phyloP scores from a whole-genome alignment of 192 early-diverging fungal species.

The Endogone sp. region DNA sequence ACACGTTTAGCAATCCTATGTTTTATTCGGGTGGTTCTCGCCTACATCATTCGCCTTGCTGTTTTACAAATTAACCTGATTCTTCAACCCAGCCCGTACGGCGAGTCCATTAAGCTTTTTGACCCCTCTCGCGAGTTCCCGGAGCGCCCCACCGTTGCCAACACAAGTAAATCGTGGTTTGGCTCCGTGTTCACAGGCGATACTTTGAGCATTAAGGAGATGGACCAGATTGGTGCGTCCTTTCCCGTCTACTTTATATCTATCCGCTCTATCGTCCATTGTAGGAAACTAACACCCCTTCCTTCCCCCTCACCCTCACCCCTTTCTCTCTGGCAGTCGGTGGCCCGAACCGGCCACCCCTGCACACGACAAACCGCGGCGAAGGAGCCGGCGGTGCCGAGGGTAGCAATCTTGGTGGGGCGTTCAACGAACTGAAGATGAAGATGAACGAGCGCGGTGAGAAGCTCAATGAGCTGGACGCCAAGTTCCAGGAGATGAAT shows the following conservation, averaged over 20 bases:
- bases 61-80: no score
- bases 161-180: conserved; percentile 28
- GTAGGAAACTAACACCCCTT: conserved; percentile 2
- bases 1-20: no score
- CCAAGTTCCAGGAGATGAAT: conserved; percentile 54
- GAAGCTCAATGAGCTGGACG: conserved; percentile 45
- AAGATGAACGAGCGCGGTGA: conserved; percentile 68
- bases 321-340: conserved; percentile 17
- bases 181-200: conserved; percentile 24
- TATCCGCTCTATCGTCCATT: not conserved
- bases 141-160: conserved; percentile 6
- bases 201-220: conserved; percentile 16
- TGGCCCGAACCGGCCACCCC: conserved; percentile 5
- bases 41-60: no score
- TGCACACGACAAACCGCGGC: not conserved
- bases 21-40: no score
- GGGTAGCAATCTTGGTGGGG: conserved; percentile 7
- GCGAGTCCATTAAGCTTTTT: conserved; percentile 23
- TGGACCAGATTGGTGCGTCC: conserved; percentile 15
- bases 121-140: conserved; percentile 13
- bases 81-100: conserved; percentile 23
- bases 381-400: conserved; percentile 3
- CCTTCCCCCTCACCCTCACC: not conserved
- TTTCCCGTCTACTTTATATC: not conserved
- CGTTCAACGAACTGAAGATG: conserved; percentile 29